Evolutionary conservation across 345 rosid species (phyloP), one percentile per base, ranked within the genome.

Genomic region (Murraya koenigii): DNA sequence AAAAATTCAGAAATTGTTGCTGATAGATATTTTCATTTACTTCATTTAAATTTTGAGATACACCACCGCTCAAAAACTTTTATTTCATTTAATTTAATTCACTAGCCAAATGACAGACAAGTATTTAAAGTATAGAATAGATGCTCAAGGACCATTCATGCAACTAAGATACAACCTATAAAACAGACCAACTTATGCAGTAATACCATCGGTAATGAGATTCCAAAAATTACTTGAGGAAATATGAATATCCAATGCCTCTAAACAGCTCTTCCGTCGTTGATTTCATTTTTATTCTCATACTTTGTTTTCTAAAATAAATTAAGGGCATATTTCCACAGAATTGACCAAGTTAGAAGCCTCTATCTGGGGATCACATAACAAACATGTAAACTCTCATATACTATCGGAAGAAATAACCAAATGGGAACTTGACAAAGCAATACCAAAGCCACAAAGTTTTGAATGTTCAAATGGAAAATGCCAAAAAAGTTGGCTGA

Each of bases 391-490:
- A 22, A 47, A 26, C 68, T 26, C 55, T 72, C 66, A 60, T 23
- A 4, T 7, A 17, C 10, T 47, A 30, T 41, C 20, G 0, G n/a
- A 44, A 61, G 58, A 19, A 74, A 44, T 36, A 26, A 63, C 23
- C 32, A 74, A 41, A 63, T 32, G 47, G 56, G n/a, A 66, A 66
- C 65, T 66, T 26, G 32, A 63, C 4, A 25, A 32, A 44, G 61
- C 72, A 66, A 60, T 22, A 8, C 33, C 25, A 7, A 74, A 11
- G 30, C 75, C 49, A 61, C 14, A 35, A 44, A 23, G 58, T 55
- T 77, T 33, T 6, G 39, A 69, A 60, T 28, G 41, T 72, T 70
- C 32, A 39, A 30, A 35, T 20, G 62, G 67, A 74, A 78, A 74
- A 65, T 14, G 73, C 33, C n/a, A 47, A 28, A 66, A 44, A 39